Evolutionary conservation across 768 basidiomycete species (phyloP), one percentile per base, ranked within the genome.

Genomic region (Lentinula detonsa): DNA sequence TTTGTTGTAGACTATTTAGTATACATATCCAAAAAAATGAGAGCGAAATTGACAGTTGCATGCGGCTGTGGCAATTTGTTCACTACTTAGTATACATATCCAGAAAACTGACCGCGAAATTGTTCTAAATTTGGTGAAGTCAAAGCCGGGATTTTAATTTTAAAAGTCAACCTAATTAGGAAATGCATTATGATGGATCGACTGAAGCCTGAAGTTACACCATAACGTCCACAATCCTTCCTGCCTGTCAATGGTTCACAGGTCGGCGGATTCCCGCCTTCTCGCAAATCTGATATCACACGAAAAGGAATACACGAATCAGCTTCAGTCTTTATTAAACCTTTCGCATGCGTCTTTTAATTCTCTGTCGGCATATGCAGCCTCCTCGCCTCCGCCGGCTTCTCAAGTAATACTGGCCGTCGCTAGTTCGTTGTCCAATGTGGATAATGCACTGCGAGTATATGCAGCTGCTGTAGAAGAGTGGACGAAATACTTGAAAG

Each of bases 251-350:
- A 90, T 90, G 88, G 85, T 88, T 53, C 88, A 89, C 70, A 80
- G 87, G 28, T 75, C 83, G n/a, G 75, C 86, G 9, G 90, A 92
- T 76, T 85, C 87, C 39, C 82, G 90, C 21, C 78, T 93, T 15
- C 81, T 93, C 59, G 73, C 78, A 2, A 86, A 88, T 68, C 81
- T 93, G 34, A 76, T 91, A 53, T 72, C 75, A 5, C 80, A 85
- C 63, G 90, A 92, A 71, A 90, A 88, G 68, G 87, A 88, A 39
- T 88, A 89, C 67, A 73, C 82, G 2, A 86, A 85, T 64, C 81
- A 86, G 8, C 76, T 91, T 33, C 66, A 69, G n/a, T 63, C 75
- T 18, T 76, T 90, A 43, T 76, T 91, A 23, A 81, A 84, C 51
- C 68, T 80, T 31, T 87, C 86, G 10, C 80, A 83, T 64, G 71